Base-by-base conservation (phyloP, 2,329 filamentous ascomycete species). In the Fusarium cyanostomum region DNA sequence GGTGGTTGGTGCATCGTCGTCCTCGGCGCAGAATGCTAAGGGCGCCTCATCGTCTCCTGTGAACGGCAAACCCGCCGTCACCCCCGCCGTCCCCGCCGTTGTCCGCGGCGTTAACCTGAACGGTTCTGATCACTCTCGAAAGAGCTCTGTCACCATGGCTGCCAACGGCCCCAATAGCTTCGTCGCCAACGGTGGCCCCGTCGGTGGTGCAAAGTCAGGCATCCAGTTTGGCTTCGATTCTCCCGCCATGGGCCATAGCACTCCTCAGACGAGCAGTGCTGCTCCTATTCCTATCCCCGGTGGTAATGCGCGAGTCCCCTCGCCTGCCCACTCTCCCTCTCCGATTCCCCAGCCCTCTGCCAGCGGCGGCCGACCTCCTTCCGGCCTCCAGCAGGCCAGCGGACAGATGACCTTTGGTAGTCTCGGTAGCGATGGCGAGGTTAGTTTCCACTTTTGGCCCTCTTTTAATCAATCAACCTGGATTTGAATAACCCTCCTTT, bases 111-210 rank as follows among this genome's bases (percentile, higher is more conserved):
- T 82, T 67, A 82, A 83, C 73, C 78, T 86, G 71, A 95, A 96
- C 86, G 92, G 92, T 68, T 80, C 81, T 69, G 89, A 92, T 70
- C 94, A 98, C 81, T 85, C 83, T 74, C 88, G 92, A 75, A 97
- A 96, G 80, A 88, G 89, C 66, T 97, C 94, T 15, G 90, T 97
- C 72, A 96, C 94, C 72, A 97, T 97, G 82, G 93, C 87, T 77
- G 89, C 92, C 70, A 91, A 91, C 74, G 92, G 90, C 69, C 86
- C 91, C 53, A 91, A 85, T 69, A 89, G 89, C 73, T 91, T 88
- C 76, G 86, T 89, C 60, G 84, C 89, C 70, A 96, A 96, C 82
- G 92, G 92, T 71, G 90, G 87, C 59, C 73, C 80, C 35, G 77
- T 78, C 53, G 86, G 87, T 35, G 82, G 79, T 61, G 81, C 77